Base-by-base conservation (phyloP, 2,329 filamentous ascomycete genomes). In the Pestalotiopsis sp. region DNA sequence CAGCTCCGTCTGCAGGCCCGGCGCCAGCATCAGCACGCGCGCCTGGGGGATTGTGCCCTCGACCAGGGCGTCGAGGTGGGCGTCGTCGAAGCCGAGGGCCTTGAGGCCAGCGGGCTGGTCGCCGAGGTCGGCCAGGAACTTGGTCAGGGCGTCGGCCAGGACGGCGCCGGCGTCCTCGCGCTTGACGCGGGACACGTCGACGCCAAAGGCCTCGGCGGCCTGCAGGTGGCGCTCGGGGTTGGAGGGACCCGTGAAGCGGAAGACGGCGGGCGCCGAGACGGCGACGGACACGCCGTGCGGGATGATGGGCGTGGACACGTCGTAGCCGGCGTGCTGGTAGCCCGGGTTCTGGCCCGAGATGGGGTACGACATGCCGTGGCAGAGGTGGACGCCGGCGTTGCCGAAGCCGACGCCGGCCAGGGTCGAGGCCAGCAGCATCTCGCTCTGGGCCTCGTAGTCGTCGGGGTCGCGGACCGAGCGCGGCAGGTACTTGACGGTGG, bases 261-360 rank as follows among this genome's bases (percentile, higher is more conserved):
- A 99, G 1, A 98, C 95, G 0, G 95, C 93, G 0, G 96, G 95
- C 0, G 95, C 94, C 0, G 94, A 95, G 6, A 98, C 95, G 3
- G 95, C 96, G 1, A 99, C 96, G 1, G 92, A 95, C 27, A 99
- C 96, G 66, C 96, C 96, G 79, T 99, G 96, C 0, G 96, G 96
- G 76, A 99, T 98, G 75, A 99, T 92, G 11, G 93, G 90, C 38
- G 86, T 79, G 31, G 89, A 81, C 7, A 97, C 90, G 2, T 91
- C 84, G 80, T 99, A 99, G n/a, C 96, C 96, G 0, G 87, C 80
- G 78, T 99, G 96, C 75, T 90, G 91, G 82, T 98, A 98, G 4
- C 92, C 91, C 0, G 93, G 93, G 79, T 99, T 99, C 79, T 98
- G 95, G 38, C 94, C 93, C 0, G 94, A 97, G 77, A 99, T 97